These are phyloP conservation scores for Anethum foeniculum DNA, from an alignment of 140 eudicot genomes.

Conservation along the genomic window DNA sequence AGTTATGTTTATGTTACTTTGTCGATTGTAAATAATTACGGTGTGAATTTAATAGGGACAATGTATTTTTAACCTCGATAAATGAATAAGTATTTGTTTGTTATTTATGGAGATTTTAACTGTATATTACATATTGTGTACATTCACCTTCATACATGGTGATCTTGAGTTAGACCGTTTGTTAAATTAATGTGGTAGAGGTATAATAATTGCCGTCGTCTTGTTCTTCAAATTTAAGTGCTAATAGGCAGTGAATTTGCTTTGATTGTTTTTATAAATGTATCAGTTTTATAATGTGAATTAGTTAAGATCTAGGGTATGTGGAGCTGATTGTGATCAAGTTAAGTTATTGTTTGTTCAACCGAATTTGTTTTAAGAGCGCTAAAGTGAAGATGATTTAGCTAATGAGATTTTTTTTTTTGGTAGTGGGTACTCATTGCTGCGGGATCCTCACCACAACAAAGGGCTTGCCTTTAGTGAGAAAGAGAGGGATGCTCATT, in stretches of 20 bases:
- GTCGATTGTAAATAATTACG: too few species aligned
- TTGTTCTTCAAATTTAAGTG: background rate
- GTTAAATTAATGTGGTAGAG: background rate
- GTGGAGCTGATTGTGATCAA: background rate
- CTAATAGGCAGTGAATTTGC: background rate
- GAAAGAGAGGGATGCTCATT: constrained; percentile 83
- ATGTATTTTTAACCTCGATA: too few species aligned
- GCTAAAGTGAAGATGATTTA: background rate
- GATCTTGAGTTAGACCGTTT: background rate
- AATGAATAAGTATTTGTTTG: too few species aligned
- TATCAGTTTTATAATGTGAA: too few species aligned
- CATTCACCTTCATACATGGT: background rate
- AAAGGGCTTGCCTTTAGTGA: constrained; percentile 75
- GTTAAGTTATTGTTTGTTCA: background rate
- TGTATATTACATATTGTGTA: too few species aligned
- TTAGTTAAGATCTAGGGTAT: background rate
- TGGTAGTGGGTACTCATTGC: constrained; percentile 64
- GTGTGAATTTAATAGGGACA: too few species aligned
- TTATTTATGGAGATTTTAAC: too few species aligned
- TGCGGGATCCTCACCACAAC: constrained; percentile 80
- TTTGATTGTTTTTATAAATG: background rate
- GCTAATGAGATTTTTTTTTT: background rate
- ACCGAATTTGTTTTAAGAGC: background rate
- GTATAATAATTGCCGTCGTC: background rate
- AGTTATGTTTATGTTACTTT: background rate